phyloP scores from a whole-genome alignment of 805 yeast species.

The Zygotorulaspora chibaensis region DNA sequence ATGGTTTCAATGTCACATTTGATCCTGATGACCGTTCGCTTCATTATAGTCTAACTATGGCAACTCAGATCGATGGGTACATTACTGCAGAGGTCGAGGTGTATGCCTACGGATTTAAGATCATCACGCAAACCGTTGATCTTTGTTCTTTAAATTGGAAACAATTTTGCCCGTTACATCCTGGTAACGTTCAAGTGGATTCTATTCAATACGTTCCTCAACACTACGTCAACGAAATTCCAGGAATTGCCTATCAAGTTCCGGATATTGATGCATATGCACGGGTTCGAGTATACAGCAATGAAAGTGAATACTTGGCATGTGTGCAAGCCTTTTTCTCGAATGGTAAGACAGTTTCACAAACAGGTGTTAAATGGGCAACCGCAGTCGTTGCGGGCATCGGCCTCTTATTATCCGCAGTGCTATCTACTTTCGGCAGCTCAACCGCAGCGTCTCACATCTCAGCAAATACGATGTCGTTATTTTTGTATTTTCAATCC shows the following conservation, averaged over 20 bases:
- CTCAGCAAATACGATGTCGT: constrained; percentile 78
- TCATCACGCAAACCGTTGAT: constrained; percentile 55
- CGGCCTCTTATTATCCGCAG: constrained; percentile 78
- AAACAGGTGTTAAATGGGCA: constrained; percentile 84
- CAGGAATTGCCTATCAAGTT: constrained; percentile 80
- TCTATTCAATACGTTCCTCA: constrained; percentile 57
- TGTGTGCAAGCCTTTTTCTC: constrained; percentile 73
- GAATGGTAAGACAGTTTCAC: constrained; percentile 78
- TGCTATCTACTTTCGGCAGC: constrained; percentile 80
- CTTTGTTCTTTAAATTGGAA: constrained; percentile 66
- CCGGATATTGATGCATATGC: constrained; percentile 84
- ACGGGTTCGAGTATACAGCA: constrained; percentile 47
- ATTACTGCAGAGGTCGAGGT: constrained; percentile 68
- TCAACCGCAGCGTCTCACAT: constrained; percentile 86
- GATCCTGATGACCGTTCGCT: constrained; percentile 67
- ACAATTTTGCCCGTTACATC: constrained; percentile 84
- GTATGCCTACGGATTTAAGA: constrained; percentile 79
- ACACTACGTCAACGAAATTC: constrained; percentile 53
- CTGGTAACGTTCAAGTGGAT: constrained; percentile 76
- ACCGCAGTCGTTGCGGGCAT: constrained; percentile 87
- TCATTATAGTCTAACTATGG: constrained; percentile 63
- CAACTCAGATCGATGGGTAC: constrained; percentile 61
- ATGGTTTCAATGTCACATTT: constrained; percentile 68
- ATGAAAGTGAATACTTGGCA: constrained; percentile 47
- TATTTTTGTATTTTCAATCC: constrained; percentile 83